Conservation (phyloP, 2,329 filamentous ascomycete genomes). For the Cytospora chrysosperma region DNA sequence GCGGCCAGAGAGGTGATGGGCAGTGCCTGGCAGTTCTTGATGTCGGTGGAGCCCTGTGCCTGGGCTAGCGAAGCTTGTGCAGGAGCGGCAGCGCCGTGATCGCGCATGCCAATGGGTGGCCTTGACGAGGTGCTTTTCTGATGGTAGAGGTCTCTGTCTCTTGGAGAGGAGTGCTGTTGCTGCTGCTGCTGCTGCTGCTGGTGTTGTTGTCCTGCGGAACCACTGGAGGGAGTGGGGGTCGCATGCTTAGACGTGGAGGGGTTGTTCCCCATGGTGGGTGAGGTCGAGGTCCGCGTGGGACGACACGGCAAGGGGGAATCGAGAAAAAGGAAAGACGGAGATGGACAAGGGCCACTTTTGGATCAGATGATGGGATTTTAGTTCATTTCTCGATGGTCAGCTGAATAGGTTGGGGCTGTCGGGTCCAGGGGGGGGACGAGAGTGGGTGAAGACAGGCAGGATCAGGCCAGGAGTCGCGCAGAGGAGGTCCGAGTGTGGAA, state of each 20-base stretch:
- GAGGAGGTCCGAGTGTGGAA: neutral
- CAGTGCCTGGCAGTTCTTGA: constrained; percentile 45
- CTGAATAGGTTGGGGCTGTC: constrained; percentile 9
- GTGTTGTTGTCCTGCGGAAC: constrained; percentile 26
- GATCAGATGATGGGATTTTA: constrained; percentile 20
- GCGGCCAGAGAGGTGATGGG: constrained; percentile 50
- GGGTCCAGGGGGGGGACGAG: constrained; percentile 7
- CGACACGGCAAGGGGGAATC: constrained; percentile 14
- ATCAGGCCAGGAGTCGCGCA: neutral
- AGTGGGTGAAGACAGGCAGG: neutral
- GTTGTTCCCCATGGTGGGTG: constrained; percentile 21
- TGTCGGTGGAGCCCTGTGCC: constrained; percentile 56
- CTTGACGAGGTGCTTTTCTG: constrained; percentile 43
- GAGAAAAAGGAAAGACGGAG: constrained; percentile 9
- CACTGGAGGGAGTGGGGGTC: constrained; percentile 32
- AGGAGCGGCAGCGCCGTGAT: constrained; percentile 56
- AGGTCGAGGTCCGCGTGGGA: constrained; percentile 15
- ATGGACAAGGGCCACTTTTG: constrained; percentile 19
- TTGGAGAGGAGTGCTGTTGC: constrained; percentile 18
- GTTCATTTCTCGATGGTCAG: constrained; percentile 12
- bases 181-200: constrained; percentile 28
- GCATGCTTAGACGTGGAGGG: constrained; percentile 24
- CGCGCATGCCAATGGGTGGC: constrained; percentile 56
- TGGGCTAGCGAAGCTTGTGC: constrained; percentile 63
- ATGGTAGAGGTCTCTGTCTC: constrained; percentile 23